Percentiles rank a stretch among this genome's conserved stretches.
Evolutionary conservation across 1,139 yeast genomes (phyloP).

Genomic region (Geotrichum fermentans): DNA sequence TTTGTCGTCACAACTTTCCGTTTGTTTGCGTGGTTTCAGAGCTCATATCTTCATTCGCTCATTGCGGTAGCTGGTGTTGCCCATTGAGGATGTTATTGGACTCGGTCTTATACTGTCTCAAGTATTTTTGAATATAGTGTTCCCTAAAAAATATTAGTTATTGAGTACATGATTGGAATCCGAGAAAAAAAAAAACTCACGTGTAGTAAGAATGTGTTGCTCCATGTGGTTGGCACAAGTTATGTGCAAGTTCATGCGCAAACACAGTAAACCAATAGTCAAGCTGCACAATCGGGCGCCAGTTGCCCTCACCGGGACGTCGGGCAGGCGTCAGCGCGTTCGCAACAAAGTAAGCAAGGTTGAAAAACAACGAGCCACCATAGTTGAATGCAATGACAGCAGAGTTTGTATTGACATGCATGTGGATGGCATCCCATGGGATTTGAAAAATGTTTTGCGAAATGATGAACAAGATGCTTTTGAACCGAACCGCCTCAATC

Average conservation of each 20-base stretch:
- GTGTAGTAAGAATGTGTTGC: constrained; percentile 38
- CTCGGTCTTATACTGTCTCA: constrained; percentile 9
- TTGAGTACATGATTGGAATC: too few species aligned
- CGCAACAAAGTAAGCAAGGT: constrained; percentile 32
- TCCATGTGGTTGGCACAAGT: constrained; percentile 38
- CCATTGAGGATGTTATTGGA: constrained; percentile 7
- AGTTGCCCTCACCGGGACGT: constrained; percentile 19
- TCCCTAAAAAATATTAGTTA: constrained; percentile 4
- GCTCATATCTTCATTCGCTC: too few species aligned
- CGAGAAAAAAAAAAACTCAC: constrained; percentile 32
- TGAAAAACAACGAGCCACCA: constrained; percentile 40
- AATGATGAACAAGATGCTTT: constrained; percentile 18
- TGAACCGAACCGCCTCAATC: constrained; percentile 19
- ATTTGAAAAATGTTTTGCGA: constrained; percentile 19
- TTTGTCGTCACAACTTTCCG: too few species aligned
- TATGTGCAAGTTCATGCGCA: constrained; percentile 44
- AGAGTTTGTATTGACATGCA: constrained; percentile 30
- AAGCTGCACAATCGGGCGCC: constrained; percentile 27
- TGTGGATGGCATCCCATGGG: constrained; percentile 30
- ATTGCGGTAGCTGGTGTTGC: too few species aligned
- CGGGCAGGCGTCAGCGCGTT: constrained; percentile 21
- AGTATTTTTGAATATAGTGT: constrained; percentile 14
- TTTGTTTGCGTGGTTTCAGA: too few species aligned
- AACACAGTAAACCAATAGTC: constrained; percentile 41
- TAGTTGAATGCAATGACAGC: constrained; percentile 38